Conservation (phyloP, 2,329 filamentous ascomycete species). For the Diaporthe ampelina region DNA sequence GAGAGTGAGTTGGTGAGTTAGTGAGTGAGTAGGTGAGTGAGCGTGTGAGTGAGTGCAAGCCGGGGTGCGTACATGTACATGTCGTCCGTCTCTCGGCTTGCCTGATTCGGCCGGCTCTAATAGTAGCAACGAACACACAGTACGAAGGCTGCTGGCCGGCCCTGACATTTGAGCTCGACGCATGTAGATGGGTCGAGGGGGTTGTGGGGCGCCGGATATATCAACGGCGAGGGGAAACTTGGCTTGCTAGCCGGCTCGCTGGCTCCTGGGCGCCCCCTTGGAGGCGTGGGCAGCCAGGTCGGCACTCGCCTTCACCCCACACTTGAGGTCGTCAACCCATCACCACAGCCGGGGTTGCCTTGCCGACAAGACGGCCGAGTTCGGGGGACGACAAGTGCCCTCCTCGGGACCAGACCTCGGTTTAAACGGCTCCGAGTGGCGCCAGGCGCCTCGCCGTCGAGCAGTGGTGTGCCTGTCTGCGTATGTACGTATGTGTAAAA, state of each 20-base stretch:
- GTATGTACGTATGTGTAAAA: no score
- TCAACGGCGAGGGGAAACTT: conserved; percentile 1
- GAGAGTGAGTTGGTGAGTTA: background rate
- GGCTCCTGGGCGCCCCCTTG: conserved; percentile 1
- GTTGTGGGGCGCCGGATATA: conserved; percentile 11
- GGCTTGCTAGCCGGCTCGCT: conserved; percentile 8
- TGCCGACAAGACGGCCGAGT: conserved; percentile 18
- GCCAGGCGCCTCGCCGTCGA: background rate
- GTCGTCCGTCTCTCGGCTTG: conserved; percentile 14
- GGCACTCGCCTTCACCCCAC: conserved; percentile 17
- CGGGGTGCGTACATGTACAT: background rate
- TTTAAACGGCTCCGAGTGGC: conserved; percentile 14
- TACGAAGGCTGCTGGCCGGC: background rate
- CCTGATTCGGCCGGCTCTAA: conserved; percentile 16
- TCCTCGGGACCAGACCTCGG: conserved; percentile 7
- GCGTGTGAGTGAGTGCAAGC: background rate
- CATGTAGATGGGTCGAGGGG: background rate
- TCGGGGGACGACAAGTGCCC: background rate
- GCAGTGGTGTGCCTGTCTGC: background rate
- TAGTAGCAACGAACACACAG: background rate
- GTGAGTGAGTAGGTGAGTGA: background rate
- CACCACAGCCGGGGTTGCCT: conserved; percentile 16
- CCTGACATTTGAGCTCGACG: background rate
- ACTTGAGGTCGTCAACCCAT: conserved; percentile 1
- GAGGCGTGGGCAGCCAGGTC: background rate